Evolutionary conservation across 2,329 filamentous ascomycete species (phyloP).

Genomic region (Cladosporium sp.): DNA sequence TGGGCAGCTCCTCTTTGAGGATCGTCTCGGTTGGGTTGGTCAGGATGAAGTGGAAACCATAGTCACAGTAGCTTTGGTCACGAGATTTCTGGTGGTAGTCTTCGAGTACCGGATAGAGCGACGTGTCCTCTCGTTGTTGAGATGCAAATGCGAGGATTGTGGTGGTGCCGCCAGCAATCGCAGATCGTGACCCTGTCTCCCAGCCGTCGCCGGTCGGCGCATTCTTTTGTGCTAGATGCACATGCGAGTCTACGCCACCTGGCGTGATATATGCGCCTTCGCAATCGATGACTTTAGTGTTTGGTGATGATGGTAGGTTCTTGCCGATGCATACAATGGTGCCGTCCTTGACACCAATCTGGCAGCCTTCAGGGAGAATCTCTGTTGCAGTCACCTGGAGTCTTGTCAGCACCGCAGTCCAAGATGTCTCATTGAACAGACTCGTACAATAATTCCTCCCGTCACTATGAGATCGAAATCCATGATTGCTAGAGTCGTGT

Average conservation of each 20-base stretch:
- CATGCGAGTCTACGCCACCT: conserved; percentile 54
- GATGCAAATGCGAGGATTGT: conserved; percentile 61
- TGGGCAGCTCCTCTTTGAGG: conserved; percentile 46
- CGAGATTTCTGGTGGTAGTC: conserved; percentile 51
- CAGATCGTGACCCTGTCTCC: conserved; percentile 55
- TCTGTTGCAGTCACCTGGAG: conserved; percentile 51
- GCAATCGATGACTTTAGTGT: conserved; percentile 48
- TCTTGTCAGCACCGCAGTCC: conserved; percentile 23
- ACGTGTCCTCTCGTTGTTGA: conserved; percentile 51
- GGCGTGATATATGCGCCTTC: conserved; percentile 51
- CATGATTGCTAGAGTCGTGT: conserved; percentile 23
- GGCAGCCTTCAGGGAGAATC: conserved; percentile 45
- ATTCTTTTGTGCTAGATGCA: conserved; percentile 52
- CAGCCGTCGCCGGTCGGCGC: conserved; percentile 48
- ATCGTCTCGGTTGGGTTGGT: conserved; percentile 48
- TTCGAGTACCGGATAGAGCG: conserved; percentile 49
- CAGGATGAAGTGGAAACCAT: conserved; percentile 58
- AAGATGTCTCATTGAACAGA: neutral
- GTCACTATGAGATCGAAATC: conserved; percentile 46
- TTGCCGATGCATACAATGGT: conserved; percentile 51
- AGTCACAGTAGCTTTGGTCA: conserved; percentile 57
- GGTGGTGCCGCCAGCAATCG: conserved; percentile 61
- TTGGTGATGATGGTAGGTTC: conserved; percentile 37
- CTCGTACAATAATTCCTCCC: conserved; percentile 43
- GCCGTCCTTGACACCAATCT: conserved; percentile 52